Conservation (phyloP, 2,329 filamentous ascomycete genomes). For the Apiospora hydei region DNA sequence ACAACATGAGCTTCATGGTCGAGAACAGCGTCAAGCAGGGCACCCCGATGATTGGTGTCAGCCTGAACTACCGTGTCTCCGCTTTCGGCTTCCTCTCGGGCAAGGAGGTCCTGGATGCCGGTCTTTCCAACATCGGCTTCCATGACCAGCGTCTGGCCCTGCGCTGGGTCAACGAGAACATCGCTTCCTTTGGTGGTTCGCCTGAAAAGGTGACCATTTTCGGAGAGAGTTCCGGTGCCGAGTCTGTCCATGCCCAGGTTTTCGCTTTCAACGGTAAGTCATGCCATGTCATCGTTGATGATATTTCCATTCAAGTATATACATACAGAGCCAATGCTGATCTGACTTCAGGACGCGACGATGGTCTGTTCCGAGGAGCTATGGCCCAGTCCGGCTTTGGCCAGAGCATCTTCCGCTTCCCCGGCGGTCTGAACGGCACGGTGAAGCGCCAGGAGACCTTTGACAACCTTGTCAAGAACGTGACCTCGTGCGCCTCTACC, state of each 20-base stretch:
- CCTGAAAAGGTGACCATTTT: conserved; percentile 51
- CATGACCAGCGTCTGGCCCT: conserved; percentile 53
- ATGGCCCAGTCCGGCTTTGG: conserved; percentile 53
- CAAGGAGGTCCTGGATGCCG: conserved; percentile 46
- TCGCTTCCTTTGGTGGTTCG: conserved; percentile 47
- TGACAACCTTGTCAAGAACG: conserved; percentile 39
- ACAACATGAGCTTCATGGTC: conserved; percentile 67
- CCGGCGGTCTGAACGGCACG: conserved; percentile 41
- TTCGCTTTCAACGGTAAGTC: conserved; percentile 48
- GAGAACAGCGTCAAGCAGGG: conserved; percentile 51
- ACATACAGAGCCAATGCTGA: neutral
- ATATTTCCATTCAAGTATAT: neutral
- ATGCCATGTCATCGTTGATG: no score
- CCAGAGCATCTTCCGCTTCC: conserved; percentile 39
- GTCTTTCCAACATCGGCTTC: conserved; percentile 55
- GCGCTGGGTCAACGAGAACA: conserved; percentile 49
- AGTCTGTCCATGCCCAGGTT: conserved; percentile 51
- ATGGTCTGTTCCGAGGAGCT: conserved; percentile 32
- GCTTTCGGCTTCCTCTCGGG: conserved; percentile 56
- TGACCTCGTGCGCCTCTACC: conserved; percentile 36
- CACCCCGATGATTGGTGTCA: conserved; percentile 56
- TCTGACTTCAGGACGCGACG: conserved; percentile 38
- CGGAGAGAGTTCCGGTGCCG: conserved; percentile 55
- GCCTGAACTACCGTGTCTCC: conserved; percentile 55
- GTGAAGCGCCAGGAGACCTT: conserved; percentile 38